Conservation (phyloP, 2,329 filamentous ascomycete species). For the Didymella pinodella region DNA sequence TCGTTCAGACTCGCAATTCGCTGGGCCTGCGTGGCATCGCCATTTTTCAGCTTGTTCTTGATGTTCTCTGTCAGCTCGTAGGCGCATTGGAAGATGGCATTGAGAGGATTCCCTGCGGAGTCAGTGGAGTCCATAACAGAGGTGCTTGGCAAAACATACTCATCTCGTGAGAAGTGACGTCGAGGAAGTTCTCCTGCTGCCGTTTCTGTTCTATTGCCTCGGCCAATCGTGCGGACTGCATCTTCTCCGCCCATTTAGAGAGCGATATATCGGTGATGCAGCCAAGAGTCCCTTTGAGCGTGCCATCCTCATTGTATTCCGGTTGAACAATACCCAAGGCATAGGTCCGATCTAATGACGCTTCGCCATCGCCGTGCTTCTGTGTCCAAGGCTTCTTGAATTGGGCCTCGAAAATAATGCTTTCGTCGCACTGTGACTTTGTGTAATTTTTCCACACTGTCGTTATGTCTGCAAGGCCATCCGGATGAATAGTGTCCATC, state of each 20-base stretch:
- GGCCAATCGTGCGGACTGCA: conserved; percentile 76
- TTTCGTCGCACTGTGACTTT: conserved; percentile 28
- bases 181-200: conserved; percentile 81
- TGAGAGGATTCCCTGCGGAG: conserved; percentile 66
- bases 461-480: conserved; percentile 57
- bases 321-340: conserved; percentile 77
- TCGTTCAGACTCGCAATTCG: conserved; percentile 61
- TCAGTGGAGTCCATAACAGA: not conserved
- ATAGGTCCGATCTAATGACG: conserved; percentile 70
- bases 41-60: conserved; percentile 57
- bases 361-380: conserved; percentile 61
- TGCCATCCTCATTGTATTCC: conserved; percentile 68
- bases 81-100: conserved; percentile 75
- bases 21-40: conserved; percentile 55
- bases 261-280: conserved; percentile 86
- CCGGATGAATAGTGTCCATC: conserved; percentile 68
- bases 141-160: conserved; percentile 46
- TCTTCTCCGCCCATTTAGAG: conserved; percentile 81
- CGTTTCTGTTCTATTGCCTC: conserved; percentile 81
- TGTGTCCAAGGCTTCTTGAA: conserved; percentile 69
- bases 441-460: conserved; percentile 8
- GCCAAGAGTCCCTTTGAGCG: conserved; percentile 76
- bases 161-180: conserved; percentile 78
- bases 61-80: conserved; percentile 67
- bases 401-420: conserved; percentile 74